Evolutionary conservation across 495 filamentous ascomycete genomes (phyloP).

Genomic region (Diplogelasinospora grovesii): DNA sequence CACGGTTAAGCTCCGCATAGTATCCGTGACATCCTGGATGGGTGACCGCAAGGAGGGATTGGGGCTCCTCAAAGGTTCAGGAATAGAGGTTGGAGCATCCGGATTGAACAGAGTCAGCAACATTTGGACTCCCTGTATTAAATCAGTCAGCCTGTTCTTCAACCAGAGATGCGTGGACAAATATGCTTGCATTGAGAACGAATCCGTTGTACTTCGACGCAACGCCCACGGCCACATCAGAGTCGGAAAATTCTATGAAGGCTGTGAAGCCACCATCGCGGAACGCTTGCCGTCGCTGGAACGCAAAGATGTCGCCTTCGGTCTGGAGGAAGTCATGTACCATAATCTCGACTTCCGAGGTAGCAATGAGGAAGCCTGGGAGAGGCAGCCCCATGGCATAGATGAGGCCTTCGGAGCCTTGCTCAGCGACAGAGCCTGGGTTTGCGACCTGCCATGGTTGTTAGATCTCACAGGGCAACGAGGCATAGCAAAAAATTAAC

Average conservation of each 20-base stretch:
- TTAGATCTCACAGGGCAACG: not conserved
- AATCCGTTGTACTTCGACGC: constrained; percentile 38
- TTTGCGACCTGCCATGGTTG: constrained; percentile 13
- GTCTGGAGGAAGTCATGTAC: constrained; percentile 42
- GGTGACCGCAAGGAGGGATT: not conserved
- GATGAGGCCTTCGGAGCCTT: constrained; percentile 46
- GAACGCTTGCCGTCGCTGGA: constrained; percentile 29
- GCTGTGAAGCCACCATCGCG: constrained; percentile 34
- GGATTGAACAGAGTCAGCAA: constrained; percentile 9
- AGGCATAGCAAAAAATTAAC: not conserved
- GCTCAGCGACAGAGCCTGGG: constrained; percentile 17
- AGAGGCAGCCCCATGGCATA: constrained; percentile 33
- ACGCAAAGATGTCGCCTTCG: constrained; percentile 51
- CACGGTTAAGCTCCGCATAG: constrained; percentile 14
- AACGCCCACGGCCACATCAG: constrained; percentile 27
- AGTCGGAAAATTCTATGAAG: constrained; percentile 52
- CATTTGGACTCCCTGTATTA: constrained; percentile 14
- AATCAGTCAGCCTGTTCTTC: not conserved
- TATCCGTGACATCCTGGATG: constrained; percentile 10
- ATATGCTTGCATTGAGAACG: constrained; percentile 41
- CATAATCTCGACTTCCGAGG: constrained; percentile 30
- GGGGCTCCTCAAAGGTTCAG: constrained; percentile 3
- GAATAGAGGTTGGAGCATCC: not conserved
- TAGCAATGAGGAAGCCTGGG: constrained; percentile 17
- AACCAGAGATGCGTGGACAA: not conserved